These are phyloP conservation scores for Nannochloropsis salina DNA, from an alignment of 108 stramenopile genomes.

Conservation along the genomic window DNA sequence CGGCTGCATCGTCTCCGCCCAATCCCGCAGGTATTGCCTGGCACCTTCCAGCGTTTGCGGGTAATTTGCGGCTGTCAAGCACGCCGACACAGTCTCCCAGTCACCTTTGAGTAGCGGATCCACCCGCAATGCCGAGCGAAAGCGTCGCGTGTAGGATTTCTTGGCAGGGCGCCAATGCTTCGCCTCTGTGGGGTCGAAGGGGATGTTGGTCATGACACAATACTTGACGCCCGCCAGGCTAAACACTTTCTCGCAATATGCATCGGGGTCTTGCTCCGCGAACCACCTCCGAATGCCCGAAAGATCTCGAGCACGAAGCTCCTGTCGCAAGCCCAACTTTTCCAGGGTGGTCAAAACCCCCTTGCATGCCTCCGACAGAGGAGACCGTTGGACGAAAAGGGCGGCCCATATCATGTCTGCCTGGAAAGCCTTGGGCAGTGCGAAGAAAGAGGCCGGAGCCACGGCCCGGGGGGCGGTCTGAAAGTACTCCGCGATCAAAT, in stretches of 20 bases:
- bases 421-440: neutral
- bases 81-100: constrained; percentile 32
- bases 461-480: constrained; percentile 64
- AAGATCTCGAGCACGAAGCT: constrained; percentile 30
- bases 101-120: constrained; percentile 79
- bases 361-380: constrained; percentile 74
- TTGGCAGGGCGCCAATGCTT: constrained; percentile 62
- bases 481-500: constrained; percentile 79
- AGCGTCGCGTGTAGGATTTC: constrained; percentile 30
- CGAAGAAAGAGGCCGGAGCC: constrained; percentile 42
- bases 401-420: constrained; percentile 74
- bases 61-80: constrained; percentile 4
- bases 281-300: neutral
- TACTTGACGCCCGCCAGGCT: constrained; percentile 62
- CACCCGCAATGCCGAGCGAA: constrained; percentile 74
- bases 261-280: constrained; percentile 38
- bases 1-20: constrained; percentile 66
- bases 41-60: constrained; percentile 14
- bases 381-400: constrained; percentile 67
- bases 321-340: constrained; percentile 57
- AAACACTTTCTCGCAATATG: constrained; percentile 60
- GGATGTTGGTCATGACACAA: constrained; percentile 87
- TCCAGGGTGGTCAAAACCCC: constrained; percentile 70
- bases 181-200: constrained; percentile 70
- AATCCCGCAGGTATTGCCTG: constrained; percentile 51